These are phyloP conservation scores for Endocladia muricata DNA, from an alignment of 31 red algal species.

Conservation along the genomic window DNA sequence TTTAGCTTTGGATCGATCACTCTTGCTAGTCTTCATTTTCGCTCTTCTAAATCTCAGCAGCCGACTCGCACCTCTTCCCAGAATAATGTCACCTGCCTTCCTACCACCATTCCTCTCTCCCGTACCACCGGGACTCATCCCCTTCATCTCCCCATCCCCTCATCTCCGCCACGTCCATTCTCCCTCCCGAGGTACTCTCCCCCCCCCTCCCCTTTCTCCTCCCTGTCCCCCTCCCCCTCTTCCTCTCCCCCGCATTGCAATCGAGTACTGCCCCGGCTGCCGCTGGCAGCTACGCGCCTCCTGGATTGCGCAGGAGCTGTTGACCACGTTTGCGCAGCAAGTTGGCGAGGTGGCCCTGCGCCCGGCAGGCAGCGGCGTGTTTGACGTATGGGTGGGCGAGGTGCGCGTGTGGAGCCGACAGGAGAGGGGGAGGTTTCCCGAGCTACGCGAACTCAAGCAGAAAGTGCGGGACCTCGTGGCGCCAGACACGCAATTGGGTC, in stretches of 20 bases:
- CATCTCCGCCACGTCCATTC: too few species aligned
- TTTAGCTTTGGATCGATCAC: too few species aligned
- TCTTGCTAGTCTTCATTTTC: too few species aligned
- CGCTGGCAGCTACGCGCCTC: conserved; percentile 70
- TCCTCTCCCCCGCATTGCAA: conserved; percentile 47
- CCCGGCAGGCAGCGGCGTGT: conserved; percentile 41
- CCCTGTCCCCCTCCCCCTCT: too few species aligned
- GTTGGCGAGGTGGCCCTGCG: conserved; percentile 70
- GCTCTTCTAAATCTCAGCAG: too few species aligned
- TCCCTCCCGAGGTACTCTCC: too few species aligned
- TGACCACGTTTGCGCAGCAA: conserved; percentile 61
- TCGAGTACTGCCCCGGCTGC: conserved; percentile 80
- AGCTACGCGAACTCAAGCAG: conserved; percentile 62
- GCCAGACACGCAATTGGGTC: conserved; percentile 43
- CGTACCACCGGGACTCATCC: too few species aligned
- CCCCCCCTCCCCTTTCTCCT: too few species aligned
- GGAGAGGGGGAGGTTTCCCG: conserved; percentile 49
- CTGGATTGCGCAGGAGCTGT: conserved; percentile 77
- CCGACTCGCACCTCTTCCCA: too few species aligned
- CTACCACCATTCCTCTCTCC: too few species aligned
- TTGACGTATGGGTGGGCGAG: conserved; percentile 58
- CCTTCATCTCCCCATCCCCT: too few species aligned
- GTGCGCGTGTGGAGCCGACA: conserved; percentile 41
- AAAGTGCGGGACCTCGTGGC: conserved; percentile 32
- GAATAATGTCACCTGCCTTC: too few species aligned